Conservation (phyloP, 352 stramenopile genomes). For the Globisporangium paroecandrum region DNA sequence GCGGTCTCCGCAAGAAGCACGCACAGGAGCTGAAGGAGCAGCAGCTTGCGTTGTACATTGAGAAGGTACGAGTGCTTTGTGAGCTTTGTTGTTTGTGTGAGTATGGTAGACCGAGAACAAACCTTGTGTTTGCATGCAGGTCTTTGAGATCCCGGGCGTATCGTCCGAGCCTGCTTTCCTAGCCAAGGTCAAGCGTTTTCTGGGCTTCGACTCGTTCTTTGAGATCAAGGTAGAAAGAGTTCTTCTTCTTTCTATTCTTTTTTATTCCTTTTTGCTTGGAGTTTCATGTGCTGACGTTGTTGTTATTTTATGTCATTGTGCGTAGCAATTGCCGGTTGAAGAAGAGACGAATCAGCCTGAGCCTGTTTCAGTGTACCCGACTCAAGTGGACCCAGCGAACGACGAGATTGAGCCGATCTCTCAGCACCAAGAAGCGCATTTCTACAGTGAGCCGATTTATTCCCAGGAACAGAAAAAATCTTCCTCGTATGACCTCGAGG, state of each 20-base stretch:
- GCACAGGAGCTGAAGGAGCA: slow-evolving; percentile 66
- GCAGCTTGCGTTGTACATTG: slow-evolving; percentile 68
- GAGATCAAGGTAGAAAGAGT: slow-evolving; percentile 46
- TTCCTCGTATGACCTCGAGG: slow-evolving; percentile 10
- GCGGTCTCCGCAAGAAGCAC: slow-evolving; percentile 62
- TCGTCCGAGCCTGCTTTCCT: slow-evolving; percentile 35
- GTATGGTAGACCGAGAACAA: not conserved
- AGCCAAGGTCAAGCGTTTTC: slow-evolving; percentile 47
- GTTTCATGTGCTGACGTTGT: not conserved
- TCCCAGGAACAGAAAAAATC: slow-evolving; percentile 3
- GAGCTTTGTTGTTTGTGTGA: not conserved
- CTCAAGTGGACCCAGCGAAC: slow-evolving; percentile 7
- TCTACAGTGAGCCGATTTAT: not conserved
- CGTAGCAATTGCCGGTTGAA: slow-evolving; percentile 1
- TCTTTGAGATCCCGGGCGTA: slow-evolving; percentile 51
- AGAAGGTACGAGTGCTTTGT: slow-evolving; percentile 33
- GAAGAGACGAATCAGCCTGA: slow-evolving; percentile 6
- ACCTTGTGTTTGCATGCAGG: slow-evolving; percentile 22
- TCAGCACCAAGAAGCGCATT: not conserved
- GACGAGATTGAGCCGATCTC: not conserved
- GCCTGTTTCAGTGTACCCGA: not conserved
- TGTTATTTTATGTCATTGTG: not conserved
- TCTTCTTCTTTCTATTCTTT: not conserved
- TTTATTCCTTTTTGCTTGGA: not conserved
- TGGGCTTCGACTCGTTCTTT: slow-evolving; percentile 69